Percentiles rank a stretch among this genome's conserved stretches.
Evolutionary conservation across 2,329 filamentous ascomycete species (phyloP).

Genomic region (Paecilomyces dactylethromorphus): DNA sequence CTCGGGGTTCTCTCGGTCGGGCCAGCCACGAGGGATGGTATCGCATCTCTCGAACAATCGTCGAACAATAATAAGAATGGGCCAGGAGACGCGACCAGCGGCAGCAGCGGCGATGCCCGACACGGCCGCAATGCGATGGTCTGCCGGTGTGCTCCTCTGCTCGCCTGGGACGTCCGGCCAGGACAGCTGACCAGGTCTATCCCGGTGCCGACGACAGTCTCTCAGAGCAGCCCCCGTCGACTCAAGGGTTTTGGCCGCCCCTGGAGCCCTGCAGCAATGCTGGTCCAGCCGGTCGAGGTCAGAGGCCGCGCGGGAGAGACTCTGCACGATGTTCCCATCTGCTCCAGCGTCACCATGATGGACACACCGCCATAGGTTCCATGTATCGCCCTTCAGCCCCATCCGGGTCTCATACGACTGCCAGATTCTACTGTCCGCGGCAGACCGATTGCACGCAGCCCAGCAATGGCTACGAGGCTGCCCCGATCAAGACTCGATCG

Average conservation of each 20-base stretch:
- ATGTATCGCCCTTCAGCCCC: not conserved
- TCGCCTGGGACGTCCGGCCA: not conserved
- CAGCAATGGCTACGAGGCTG: not conserved
- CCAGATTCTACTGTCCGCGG: not conserved
- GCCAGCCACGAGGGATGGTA: not conserved
- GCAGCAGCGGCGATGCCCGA: not conserved
- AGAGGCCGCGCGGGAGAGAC: not conserved
- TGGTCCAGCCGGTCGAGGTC: not conserved
- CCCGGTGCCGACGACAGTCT: not conserved
- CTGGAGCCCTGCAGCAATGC: not conserved
- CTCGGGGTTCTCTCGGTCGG: not conserved
- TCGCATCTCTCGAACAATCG: not conserved
- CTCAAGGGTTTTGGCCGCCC: not conserved
- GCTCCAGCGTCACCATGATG: not conserved
- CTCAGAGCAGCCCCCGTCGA: not conserved
- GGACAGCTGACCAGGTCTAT: not conserved
- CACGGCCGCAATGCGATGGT: not conserved
- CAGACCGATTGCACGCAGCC: not conserved
- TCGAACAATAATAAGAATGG: not conserved
- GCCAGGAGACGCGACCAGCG: not conserved
- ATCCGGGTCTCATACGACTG: not conserved
- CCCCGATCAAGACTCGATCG: not conserved
- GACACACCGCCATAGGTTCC: not conserved
- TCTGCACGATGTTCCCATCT: not conserved
- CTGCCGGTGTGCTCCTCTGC: not conserved